Conservation (phyloP, 2,329 filamentous ascomycete genomes). For the Diplodia corticola region DNA sequence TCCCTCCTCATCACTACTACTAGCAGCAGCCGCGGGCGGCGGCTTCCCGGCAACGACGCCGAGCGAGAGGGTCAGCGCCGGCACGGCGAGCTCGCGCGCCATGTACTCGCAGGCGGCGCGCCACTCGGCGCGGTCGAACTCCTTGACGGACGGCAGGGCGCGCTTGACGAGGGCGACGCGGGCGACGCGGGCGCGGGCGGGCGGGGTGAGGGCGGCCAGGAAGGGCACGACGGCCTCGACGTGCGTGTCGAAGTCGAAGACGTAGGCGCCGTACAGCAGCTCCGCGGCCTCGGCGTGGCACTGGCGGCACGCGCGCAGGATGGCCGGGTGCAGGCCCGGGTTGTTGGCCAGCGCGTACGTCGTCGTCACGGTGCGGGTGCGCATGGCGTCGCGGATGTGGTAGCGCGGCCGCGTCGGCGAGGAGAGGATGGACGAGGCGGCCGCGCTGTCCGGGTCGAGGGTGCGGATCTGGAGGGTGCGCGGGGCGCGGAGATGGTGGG, state of each 20-base stretch:
- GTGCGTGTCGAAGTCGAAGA: conserved; percentile 61
- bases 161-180: conserved; percentile 58
- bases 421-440: conserved; percentile 23
- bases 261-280: conserved; percentile 57
- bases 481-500: conserved; percentile 33
- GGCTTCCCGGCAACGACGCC: conserved; percentile 58
- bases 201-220: conserved; percentile 56
- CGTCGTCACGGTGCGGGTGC: conserved; percentile 49
- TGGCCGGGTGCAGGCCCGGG: conserved; percentile 41
- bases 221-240: conserved; percentile 63
- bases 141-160: conserved; percentile 54
- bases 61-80: conserved; percentile 46
- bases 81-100: conserved; percentile 37
- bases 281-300: conserved; percentile 59
- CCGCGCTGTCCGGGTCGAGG: conserved; percentile 36
- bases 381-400: conserved; percentile 44
- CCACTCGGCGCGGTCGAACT: conserved; percentile 60
- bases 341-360: conserved; percentile 57
- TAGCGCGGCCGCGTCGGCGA: conserved; percentile 41
- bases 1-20: too few species aligned
- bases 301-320: conserved; percentile 49
- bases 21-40: conserved; percentile 25
- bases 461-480: conserved; percentile 47
- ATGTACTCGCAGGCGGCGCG: conserved; percentile 53
- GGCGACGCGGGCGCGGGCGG: conserved; percentile 50